These are phyloP conservation scores for Manihot esculenta DNA, from an alignment of 441 rosid genomes.

Conservation along the genomic window DNA sequence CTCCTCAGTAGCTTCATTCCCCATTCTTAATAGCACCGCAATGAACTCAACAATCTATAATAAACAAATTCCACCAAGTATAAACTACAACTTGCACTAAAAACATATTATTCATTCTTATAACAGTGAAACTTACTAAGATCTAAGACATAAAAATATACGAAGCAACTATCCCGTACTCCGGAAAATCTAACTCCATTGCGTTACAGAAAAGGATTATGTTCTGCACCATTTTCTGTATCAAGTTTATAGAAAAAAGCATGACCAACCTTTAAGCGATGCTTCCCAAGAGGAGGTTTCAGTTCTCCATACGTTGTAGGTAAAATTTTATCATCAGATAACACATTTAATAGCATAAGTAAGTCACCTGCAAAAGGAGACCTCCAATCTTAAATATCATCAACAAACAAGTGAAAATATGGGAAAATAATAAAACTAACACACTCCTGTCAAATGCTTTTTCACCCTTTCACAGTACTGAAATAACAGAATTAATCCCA, in stretches of 20 bases:
- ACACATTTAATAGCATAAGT: conserved; percentile 63
- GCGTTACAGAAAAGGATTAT: neutral
- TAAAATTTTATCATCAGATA: conserved; percentile 75
- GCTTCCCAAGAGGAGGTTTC: conserved; percentile 97
- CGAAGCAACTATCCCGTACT: neutral
- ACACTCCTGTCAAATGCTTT: neutral
- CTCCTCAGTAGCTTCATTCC: conserved; percentile 79
- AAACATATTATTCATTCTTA: neutral
- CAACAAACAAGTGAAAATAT: neutral
- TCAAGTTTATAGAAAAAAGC: conserved; percentile 21
- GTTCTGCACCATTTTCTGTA: conserved; percentile 2
- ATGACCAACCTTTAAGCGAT: conserved; percentile 86
- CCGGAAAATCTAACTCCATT: conserved; percentile 8
- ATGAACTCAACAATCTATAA: conserved; percentile 86
- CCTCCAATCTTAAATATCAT: conserved; percentile 3
- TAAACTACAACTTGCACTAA: neutral
- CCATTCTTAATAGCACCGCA: conserved; percentile 73
- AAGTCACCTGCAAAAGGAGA: conserved; percentile 62
- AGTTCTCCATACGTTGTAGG: conserved; percentile 90
- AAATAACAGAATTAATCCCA: conserved; percentile 3
- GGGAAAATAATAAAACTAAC: neutral
- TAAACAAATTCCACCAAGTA: neutral
- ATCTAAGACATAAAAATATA: neutral
- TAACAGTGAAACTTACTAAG: neutral
- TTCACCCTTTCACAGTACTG: neutral